A percentile compares a stretch with the other conserved stretches of the same genome.
Evolutionary conservation across 2,329 filamentous ascomycete species (phyloP).

Genomic region (Exophiala xenobiotica): DNA sequence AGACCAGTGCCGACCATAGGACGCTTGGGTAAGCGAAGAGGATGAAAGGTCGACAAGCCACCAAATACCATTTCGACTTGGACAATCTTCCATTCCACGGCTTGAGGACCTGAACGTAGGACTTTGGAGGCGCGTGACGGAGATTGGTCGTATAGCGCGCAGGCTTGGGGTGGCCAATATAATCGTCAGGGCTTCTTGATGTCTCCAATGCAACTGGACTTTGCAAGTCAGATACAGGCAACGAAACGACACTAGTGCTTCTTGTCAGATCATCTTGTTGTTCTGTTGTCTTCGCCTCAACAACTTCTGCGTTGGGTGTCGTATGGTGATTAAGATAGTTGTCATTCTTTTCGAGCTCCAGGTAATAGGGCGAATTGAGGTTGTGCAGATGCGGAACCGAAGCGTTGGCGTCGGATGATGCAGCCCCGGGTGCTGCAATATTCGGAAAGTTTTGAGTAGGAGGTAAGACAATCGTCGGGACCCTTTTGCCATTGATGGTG

Average conservation of each 20-base stretch:
- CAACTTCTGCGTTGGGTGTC: neutral
- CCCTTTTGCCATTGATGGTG: neutral
- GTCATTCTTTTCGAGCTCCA: slow-evolving; percentile 28
- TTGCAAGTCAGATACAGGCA: slow-evolving; percentile 1
- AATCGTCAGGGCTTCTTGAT: slow-evolving; percentile 4
- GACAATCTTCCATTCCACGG: slow-evolving; percentile 77
- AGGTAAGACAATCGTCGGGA: neutral
- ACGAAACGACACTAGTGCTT: neutral
- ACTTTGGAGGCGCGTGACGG: slow-evolving; percentile 64
- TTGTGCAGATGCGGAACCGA: slow-evolving; percentile 34
- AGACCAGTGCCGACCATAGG: slow-evolving; percentile 82
- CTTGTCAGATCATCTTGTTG: slow-evolving; percentile 3
- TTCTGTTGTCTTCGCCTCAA: neutral
- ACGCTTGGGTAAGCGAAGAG: slow-evolving; percentile 85
- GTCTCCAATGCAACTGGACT: slow-evolving; percentile 7
- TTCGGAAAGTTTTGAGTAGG: neutral
- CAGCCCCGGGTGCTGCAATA: neutral
- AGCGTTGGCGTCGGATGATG: neutral
- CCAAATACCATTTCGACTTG: slow-evolving; percentile 75
- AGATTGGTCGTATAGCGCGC: slow-evolving; percentile 68
- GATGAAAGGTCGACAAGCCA: slow-evolving; percentile 76
- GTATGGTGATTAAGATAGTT: slow-evolving; percentile 33
- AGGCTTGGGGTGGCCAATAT: slow-evolving; percentile 16
- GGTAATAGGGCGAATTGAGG: slow-evolving; percentile 40
- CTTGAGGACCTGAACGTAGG: slow-evolving; percentile 71